Evolutionary conservation across 768 basidiomycete species (phyloP), one percentile per base, ranked within the genome.

Genomic region (Boletus subparvulus): DNA sequence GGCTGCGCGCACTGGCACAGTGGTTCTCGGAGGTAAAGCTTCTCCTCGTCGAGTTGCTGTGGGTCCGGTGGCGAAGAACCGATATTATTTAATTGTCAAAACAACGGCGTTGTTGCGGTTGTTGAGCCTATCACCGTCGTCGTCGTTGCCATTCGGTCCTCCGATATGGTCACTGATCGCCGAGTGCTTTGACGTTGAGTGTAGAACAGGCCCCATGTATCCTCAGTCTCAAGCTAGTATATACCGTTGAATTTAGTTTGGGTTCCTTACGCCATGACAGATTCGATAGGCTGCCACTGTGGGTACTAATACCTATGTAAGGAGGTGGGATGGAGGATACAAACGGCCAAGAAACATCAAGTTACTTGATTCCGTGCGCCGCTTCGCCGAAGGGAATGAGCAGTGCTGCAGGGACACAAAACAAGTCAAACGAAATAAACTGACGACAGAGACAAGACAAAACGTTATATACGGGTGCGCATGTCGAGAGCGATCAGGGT

Each of bases 401-500:
- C 39, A 35, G 46, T 33, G 40, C 47, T 40, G 39, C 52, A 58
- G 47, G 47, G 58, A 61, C 50, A 70, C 72, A 71, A 69, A 70
- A 72, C 72, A 66, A 71, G 60, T 68, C 64, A 62, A 59, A 61
- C 55, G 35, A 61, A 68, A 57, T 60, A 63, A 60, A 56, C 61
- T 50, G 54, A 71, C 50, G 66, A 60, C 63, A 54, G 52, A 59
- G 64, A 65, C 61, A 68, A 50, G 54, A 71, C 72, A 72, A 72
- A 70, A 70, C 72, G 64, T 70, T 69, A 62, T 63, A 62, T 63
- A 72, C 58, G 63, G 63, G 60, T 63, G 66, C 66, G 60, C 70
- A 73, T 70, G 70, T 73, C 70, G 72, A 71, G 68, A 72, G 72
- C 70, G 66, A 72, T 71, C 58, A 52, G 41, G 72, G 70, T 72